A percentile compares a stretch with the other conserved stretches of the same genome.
Conservation (phyloP, 2,329 filamentous ascomycete genomes). For the Fusarium nodosum region DNA sequence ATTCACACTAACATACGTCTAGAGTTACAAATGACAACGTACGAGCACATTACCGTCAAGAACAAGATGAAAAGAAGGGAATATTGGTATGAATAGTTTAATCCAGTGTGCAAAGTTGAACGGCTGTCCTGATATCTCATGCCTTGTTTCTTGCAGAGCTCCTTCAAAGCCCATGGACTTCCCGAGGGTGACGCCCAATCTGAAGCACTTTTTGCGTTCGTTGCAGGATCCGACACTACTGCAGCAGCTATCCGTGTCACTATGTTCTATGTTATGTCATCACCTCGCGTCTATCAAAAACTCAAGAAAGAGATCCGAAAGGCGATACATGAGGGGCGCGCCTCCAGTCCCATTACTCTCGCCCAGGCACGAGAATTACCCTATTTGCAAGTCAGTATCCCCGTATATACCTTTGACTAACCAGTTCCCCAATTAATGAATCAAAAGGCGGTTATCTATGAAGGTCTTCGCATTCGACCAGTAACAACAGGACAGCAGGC, state of each 20-base stretch:
- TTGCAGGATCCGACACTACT: slow-evolving; percentile 14
- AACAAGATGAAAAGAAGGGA: neutral
- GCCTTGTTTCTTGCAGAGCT: neutral
- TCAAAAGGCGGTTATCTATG: slow-evolving; percentile 2
- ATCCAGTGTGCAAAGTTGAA: fast-evolving
- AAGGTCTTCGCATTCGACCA: slow-evolving; percentile 6
- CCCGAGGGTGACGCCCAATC: neutral
- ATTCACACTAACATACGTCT: neutral
- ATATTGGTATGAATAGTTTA: neutral
- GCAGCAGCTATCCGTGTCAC: neutral
- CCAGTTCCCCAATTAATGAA: fast-evolving
- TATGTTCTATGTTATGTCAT: slow-evolving; percentile 5
- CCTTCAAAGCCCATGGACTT: slow-evolving; percentile 1
- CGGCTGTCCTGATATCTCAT: fast-evolving
- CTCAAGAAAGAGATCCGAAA: slow-evolving; percentile 10
- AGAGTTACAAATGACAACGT: slow-evolving; percentile 18
- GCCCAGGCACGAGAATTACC: slow-evolving; percentile 1
- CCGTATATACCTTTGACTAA: fast-evolving
- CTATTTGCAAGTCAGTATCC: neutral
- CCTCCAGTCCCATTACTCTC: neutral
- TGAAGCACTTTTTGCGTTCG: slow-evolving; percentile 1
- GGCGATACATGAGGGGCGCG: neutral
- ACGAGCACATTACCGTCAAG: neutral
- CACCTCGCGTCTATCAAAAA: neutral
- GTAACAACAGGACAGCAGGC: slow-evolving; percentile 1